Evolutionary conservation across 192 early-diverging fungal genomes (phyloP).

Genomic region (Coemansia sp.): DNA sequence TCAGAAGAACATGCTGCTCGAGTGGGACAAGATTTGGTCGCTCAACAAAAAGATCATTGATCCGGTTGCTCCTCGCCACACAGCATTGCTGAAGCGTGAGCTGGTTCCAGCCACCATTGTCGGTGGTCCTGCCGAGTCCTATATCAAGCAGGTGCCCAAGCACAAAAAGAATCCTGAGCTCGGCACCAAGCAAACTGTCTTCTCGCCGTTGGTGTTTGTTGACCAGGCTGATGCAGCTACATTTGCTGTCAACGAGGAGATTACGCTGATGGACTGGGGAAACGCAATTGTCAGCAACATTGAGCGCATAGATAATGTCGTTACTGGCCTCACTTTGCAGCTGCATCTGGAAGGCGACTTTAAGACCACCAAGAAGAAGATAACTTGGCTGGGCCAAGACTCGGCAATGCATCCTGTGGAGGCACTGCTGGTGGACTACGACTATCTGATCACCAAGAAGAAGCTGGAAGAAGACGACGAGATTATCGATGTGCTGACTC

Average conservation of each 20-base stretch:
- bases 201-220: conserved; percentile 72
- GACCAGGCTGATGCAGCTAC: conserved; percentile 84
- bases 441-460: conserved; percentile 98
- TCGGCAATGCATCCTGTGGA: conserved; percentile 62
- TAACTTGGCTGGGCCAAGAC: conserved; percentile 85
- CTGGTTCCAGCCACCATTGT: conserved; percentile 65
- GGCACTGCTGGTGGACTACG: conserved; percentile 82
- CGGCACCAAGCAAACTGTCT: conserved; percentile 83
- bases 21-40: conserved; percentile 99
- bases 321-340: conserved; percentile 63
- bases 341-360: conserved; percentile 93
- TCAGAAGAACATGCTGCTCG: conserved; percentile 85
- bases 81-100: conserved; percentile 66
- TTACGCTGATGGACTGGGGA: conserved; percentile 99
- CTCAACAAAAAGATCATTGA: conserved; percentile 96
- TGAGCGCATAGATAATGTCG: conserved; percentile 57
- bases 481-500: conserved; percentile 77
- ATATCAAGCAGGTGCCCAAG: conserved; percentile 58
- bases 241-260: conserved; percentile 82
- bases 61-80: conserved; percentile 89
- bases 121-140: conserved; percentile 56
- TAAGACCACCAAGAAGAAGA: conserved; percentile 98
- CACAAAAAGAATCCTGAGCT: conserved; percentile 98
- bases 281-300: conserved; percentile 87
- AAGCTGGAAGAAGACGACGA: conserved; percentile 93